Conservation (phyloP, 148 eudicot species). For the Talinum fruticosum region DNA sequence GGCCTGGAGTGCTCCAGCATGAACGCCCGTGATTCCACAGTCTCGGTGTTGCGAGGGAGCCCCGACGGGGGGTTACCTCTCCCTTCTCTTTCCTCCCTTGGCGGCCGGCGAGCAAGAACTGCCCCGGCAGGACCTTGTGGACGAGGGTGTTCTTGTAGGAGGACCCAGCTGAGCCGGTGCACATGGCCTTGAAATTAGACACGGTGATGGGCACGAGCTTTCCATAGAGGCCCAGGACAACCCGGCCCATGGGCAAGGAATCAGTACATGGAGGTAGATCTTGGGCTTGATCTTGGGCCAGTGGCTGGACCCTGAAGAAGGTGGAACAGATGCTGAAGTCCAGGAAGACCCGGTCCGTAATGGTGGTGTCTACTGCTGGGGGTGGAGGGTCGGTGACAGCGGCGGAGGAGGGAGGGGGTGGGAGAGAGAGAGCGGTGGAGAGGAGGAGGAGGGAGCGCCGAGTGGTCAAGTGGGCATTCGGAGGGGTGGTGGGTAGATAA, state of each 20-base stretch:
- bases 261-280: slow-evolving; percentile 59
- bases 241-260: slow-evolving; percentile 66
- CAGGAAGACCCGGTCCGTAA: slow-evolving; percentile 79
- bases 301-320: slow-evolving; percentile 57
- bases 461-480: slow-evolving; percentile 8
- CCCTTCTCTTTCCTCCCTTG: slow-evolving; percentile 81
- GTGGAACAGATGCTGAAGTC: slow-evolving; percentile 76
- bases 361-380: slow-evolving; percentile 61
- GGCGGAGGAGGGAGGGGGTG: slow-evolving; percentile 26
- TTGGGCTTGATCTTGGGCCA: slow-evolving; percentile 44
- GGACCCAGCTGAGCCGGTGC: slow-evolving; percentile 42
- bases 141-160: slow-evolving; percentile 74
- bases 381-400: slow-evolving; percentile 21
- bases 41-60: slow-evolving; percentile 56
- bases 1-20: slow-evolving; percentile 63
- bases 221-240: slow-evolving; percentile 84
- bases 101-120: slow-evolving; percentile 64
- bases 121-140: slow-evolving; percentile 80
- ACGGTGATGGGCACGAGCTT: slow-evolving; percentile 81
- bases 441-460: slow-evolving; percentile 71
- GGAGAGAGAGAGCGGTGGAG: slow-evolving; percentile 41
- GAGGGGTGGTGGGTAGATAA: too few relatives aligned
- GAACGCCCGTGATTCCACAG: slow-evolving; percentile 67
- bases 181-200: slow-evolving; percentile 81
- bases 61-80: slow-evolving; percentile 55